Percentiles rank a stretch among this genome's conserved stretches.
Conservation (phyloP, 2,329 filamentous ascomycete genomes). For the Tetracladium maxilliforme region DNA sequence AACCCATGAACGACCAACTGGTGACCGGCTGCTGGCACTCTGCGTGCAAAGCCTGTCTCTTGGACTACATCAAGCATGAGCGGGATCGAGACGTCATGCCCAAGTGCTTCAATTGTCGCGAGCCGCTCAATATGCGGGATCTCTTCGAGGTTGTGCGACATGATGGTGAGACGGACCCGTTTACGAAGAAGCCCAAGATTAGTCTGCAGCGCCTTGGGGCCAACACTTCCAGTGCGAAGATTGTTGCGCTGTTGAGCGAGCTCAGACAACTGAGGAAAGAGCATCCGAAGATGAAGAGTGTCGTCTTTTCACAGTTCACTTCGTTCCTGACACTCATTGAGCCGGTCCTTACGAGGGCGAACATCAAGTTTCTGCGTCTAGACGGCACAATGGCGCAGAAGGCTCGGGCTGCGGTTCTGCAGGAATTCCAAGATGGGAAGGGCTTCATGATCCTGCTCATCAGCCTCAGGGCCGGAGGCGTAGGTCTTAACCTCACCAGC, state of each 20-base stretch:
- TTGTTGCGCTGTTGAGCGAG: constrained; percentile 63
- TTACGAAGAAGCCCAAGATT: constrained; percentile 32
- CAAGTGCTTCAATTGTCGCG: constrained; percentile 82
- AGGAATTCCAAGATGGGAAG: constrained; percentile 48
- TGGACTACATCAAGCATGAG: constrained; percentile 81
- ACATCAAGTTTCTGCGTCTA: constrained; percentile 71
- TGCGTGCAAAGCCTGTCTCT: constrained; percentile 84
- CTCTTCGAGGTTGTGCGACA: constrained; percentile 86
- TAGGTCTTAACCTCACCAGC: constrained; percentile 82
- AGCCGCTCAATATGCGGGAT: constrained; percentile 66
- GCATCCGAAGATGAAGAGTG: constrained; percentile 63
- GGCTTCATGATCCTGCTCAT: constrained; percentile 67
- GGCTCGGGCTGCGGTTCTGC: constrained; percentile 61
- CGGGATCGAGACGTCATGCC: constrained; percentile 61
- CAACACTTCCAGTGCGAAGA: constrained; percentile 72
- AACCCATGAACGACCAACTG: constrained; percentile 87
- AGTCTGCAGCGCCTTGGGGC: constrained; percentile 44
- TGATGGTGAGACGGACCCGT: constrained; percentile 38
- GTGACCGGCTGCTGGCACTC: constrained; percentile 98
- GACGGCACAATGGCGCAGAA: constrained; percentile 87
- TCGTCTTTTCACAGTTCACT: constrained; percentile 95
- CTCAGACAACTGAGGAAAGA: constrained; percentile 54
- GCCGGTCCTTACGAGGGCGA: constrained; percentile 56
- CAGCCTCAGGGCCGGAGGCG: constrained; percentile 77
- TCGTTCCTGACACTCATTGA: constrained; percentile 88